Conservation (phyloP, 371 early-diverging fungal species). For the Mucor piriformis region DNA sequence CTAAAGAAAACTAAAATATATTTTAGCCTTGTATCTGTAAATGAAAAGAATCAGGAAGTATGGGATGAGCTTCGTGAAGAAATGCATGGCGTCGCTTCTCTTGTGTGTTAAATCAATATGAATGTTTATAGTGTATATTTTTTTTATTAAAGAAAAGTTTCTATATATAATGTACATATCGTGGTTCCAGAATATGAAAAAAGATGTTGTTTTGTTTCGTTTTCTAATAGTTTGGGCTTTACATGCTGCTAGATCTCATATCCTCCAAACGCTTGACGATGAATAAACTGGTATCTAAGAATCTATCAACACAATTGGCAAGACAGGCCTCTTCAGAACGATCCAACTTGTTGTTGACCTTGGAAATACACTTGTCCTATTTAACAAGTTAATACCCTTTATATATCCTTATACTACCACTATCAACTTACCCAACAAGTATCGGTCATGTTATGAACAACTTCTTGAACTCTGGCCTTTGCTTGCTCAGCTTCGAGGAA, state of each 20-base stretch:
- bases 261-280: slow-evolving; percentile 72
- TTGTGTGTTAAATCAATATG: slow-evolving; percentile 20
- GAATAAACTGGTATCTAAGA: slow-evolving; percentile 75
- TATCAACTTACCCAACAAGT: slow-evolving; percentile 63
- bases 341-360: slow-evolving; percentile 69
- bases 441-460: slow-evolving; percentile 72
- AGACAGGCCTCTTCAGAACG: slow-evolving; percentile 72
- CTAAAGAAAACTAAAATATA: neutral
- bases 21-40: slow-evolving; percentile 12
- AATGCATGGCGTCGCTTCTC: slow-evolving; percentile 33
- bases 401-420: neutral
- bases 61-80: slow-evolving; percentile 51
- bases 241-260: slow-evolving; percentile 36
- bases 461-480: slow-evolving; percentile 71
- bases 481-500: slow-evolving; percentile 76
- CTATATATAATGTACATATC: slow-evolving; percentile 4
- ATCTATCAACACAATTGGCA: slow-evolving; percentile 83
- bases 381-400: neutral
- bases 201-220: neutral
- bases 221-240: slow-evolving; percentile 4
- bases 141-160: neutral
- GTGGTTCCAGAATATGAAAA: neutral
- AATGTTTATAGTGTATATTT: neutral
- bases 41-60: slow-evolving; percentile 36
- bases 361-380: slow-evolving; percentile 74